Base-by-base conservation (phyloP, 1,284 basidiomycete species). In the Ceratobasidium sp. region DNA sequence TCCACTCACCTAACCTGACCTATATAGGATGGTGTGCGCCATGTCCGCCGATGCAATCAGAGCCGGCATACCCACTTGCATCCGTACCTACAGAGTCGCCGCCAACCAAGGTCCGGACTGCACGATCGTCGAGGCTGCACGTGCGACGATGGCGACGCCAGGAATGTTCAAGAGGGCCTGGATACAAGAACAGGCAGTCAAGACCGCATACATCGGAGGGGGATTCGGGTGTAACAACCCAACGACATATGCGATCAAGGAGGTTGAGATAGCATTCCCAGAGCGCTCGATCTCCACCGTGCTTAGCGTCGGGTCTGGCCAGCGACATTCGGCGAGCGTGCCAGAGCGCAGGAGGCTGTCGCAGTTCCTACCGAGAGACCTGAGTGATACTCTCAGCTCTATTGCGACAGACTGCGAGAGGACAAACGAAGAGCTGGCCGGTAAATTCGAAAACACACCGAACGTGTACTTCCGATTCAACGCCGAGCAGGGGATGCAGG, bases 101-200 rank as follows among this genome's bases (percentile, higher is more conserved):
- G 23, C 47, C 26, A 58, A 58, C 41, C 47, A 16, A 18, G 41
- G 26, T 21, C 50, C 50, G 21, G 55, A 57, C 9, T 74, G 73
- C 26, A 57, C 43, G 28, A 74, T 74, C 5, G 72, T 70, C 70
- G 70, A 74, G 46, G 73, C 73, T 13, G 73, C 54, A 6, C 57
- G 73, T 16, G 73, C 73, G 23, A 74, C 73, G 11, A 49, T 52
- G 26, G 67, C 66, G 13, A 61, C 69, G 2, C 73, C 73, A 16
- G 54, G 62, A 11, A 72, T 66, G 52, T 74, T 74, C 54, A 57
- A 61, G 32, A 43, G 16, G 21, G 32, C 43, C 43, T 2, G n/a
- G 5, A 61, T 72, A 16, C 21, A 23, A 7, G 62, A 57, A 21
- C n/a, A 23, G 16, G 62, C 32, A 2, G 23, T 35, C 21, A 4